Conservation (phyloP, 495 filamentous ascomycete genomes). For the Tuber umbilicatum region DNA sequence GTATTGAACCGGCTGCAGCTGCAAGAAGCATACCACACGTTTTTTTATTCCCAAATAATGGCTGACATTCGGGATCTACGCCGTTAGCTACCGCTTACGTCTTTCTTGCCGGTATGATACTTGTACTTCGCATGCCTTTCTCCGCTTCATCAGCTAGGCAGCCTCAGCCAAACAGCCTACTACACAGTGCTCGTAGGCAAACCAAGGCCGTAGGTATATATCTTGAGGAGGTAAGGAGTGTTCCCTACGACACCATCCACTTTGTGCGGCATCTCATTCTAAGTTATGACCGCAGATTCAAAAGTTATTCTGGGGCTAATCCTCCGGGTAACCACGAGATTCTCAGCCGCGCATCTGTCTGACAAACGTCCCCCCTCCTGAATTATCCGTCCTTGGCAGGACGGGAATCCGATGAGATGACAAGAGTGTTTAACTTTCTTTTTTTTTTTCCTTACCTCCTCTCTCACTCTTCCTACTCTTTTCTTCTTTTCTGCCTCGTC, state of each 20-base stretch:
- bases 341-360: not conserved
- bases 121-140: not conserved
- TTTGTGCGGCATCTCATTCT: not conserved
- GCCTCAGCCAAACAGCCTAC: not conserved
- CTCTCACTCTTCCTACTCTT: not conserved
- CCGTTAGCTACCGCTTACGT: not conserved
- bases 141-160: not conserved
- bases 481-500: not conserved
- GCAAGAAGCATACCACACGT: not conserved
- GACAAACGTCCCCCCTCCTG: not conserved
- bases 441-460: too few species aligned
- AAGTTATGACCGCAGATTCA: not conserved
- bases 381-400: not conserved
- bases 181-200: not conserved
- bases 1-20: not conserved
- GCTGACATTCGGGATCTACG: not conserved
- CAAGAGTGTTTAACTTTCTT: not conserved
- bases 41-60: not conserved
- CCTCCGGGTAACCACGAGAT: constrained; percentile 1
- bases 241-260: not conserved
- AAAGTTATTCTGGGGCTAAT: not conserved
- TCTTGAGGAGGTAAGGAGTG: not conserved
- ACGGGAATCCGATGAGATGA: constrained; percentile 5
- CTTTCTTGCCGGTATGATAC: too few species aligned
- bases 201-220: not conserved